phyloP scores from a whole-genome alignment of 192 early-diverging fungal species.

The Allomyces macrogynus region DNA sequence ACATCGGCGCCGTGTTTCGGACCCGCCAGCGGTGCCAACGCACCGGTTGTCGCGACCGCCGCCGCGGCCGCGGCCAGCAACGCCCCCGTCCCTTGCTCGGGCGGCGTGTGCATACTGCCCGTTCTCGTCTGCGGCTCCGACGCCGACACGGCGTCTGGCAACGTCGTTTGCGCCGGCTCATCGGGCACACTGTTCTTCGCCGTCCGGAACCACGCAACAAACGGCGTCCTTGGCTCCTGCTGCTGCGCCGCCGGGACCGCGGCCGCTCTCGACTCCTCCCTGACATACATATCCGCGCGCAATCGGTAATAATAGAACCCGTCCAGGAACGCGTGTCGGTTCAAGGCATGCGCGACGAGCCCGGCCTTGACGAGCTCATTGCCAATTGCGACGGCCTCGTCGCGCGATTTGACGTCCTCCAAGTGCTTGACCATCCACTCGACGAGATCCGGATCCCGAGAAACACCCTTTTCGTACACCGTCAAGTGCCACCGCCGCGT shows the following conservation, averaged over 20 bases:
- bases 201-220: not conserved
- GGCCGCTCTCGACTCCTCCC: too few relatives aligned
- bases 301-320: conserved; percentile 77
- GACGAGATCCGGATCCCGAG: conserved; percentile 63
- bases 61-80: not conserved
- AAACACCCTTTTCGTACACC: conserved; percentile 47
- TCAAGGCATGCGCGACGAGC: conserved; percentile 39
- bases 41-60: not conserved
- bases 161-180: not conserved
- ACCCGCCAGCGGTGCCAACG: too few relatives aligned
- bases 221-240: too few relatives aligned
- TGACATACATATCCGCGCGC: conserved; percentile 13
- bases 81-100: not conserved
- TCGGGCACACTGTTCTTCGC: not conserved
- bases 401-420: conserved; percentile 47
- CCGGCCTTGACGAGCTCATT: conserved; percentile 54
- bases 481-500: conserved; percentile 72
- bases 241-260: too few relatives aligned
- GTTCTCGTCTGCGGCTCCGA: not conserved
- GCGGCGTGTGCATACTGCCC: not conserved
- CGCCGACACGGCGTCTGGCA: not conserved
- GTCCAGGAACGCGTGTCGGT: conserved; percentile 53
- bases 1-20: too few relatives aligned
- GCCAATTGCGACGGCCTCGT: conserved; percentile 58
- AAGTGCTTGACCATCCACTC: conserved; percentile 71